These are phyloP conservation scores for Cadophora sp. DNA, from an alignment of 2,329 filamentous ascomycete genomes.

Conservation along the genomic window DNA sequence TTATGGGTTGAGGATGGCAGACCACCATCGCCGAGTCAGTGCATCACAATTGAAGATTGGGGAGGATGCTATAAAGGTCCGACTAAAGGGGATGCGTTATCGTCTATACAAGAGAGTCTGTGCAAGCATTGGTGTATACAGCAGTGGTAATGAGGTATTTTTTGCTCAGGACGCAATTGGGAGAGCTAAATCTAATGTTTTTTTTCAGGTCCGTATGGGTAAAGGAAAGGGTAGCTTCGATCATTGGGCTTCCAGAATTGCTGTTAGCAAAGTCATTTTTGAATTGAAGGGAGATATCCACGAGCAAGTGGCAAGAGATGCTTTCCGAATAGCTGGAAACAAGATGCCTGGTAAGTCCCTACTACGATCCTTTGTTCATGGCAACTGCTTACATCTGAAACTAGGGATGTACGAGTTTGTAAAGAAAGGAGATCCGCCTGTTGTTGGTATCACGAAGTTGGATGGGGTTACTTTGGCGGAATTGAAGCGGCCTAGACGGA, in stretches of 20 bases:
- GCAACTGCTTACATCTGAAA: slow-evolving; percentile 33
- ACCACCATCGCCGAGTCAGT: slow-evolving; percentile 91
- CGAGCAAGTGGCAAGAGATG: slow-evolving; percentile 93
- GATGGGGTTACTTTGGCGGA: slow-evolving; percentile 82
- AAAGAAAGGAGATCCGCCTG: slow-evolving; percentile 85
- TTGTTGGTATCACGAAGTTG: slow-evolving; percentile 93
- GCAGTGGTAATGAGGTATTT: slow-evolving; percentile 86
- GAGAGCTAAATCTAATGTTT: slow-evolving; percentile 24
- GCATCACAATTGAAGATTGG: slow-evolving; percentile 87
- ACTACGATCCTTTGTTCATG: neutral
- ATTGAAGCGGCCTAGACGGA: slow-evolving; percentile 78
- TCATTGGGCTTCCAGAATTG: slow-evolving; percentile 90
- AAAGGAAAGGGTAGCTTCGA: slow-evolving; percentile 99
- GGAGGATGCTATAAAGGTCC: slow-evolving; percentile 89
- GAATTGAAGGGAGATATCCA: slow-evolving; percentile 92
- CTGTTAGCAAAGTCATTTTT: slow-evolving; percentile 90
- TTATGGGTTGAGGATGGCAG: slow-evolving; percentile 90
- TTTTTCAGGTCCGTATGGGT: slow-evolving; percentile 84
- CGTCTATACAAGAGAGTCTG: slow-evolving; percentile 89
- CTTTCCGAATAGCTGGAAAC: slow-evolving; percentile 90
- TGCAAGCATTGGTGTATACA: slow-evolving; percentile 94
- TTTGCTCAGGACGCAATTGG: neutral
- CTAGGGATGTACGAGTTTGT: slow-evolving; percentile 89
- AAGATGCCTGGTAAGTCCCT: slow-evolving; percentile 82
- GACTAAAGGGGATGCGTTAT: slow-evolving; percentile 90